Evolutionary conservation across 2,329 filamentous ascomycete species (phyloP).

Genomic region (Phoma sp.): DNA sequence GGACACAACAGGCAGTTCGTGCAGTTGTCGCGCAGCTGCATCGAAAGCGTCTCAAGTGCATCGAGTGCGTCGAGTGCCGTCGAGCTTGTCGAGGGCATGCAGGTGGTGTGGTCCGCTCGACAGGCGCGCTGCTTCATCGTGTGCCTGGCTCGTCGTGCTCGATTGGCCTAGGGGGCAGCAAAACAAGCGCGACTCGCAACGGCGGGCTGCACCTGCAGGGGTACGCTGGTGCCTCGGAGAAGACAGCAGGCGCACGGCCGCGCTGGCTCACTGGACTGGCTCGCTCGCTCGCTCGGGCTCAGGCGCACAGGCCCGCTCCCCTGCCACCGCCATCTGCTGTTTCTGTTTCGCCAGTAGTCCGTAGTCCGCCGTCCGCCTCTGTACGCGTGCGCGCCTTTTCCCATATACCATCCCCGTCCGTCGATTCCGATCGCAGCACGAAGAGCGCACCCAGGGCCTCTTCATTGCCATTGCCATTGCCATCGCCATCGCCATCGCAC

Average conservation of each 20-base stretch:
- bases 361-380: background rate
- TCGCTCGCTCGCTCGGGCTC: background rate
- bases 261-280: too few relatives aligned
- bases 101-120: constrained; percentile 1
- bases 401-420: constrained; percentile 36
- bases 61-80: too few relatives aligned
- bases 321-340: constrained; percentile 9
- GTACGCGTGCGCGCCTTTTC: constrained; percentile 33
- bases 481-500: background rate
- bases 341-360: background rate
- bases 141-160: constrained; percentile 11
- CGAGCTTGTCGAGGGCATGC: too few relatives aligned
- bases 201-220: constrained; percentile 17
- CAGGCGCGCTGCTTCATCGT: constrained; percentile 26
- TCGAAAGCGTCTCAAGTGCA: background rate
- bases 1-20: constrained; percentile 5
- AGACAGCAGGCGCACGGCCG: constrained; percentile 19
- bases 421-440: constrained; percentile 30
- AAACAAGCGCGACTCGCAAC: constrained; percentile 19
- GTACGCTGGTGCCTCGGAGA: constrained; percentile 12
- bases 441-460: constrained; percentile 33
- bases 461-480: constrained; percentile 21
- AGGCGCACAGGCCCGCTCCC: background rate
- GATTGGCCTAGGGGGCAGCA: constrained; percentile 27
- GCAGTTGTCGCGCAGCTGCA: constrained; percentile 1